Percentiles rank a stretch among this genome's conserved stretches.
These are phyloP conservation scores for Kitagawia praeruptora DNA, from an alignment of 129 eudicot species.

Conservation along the genomic window DNA sequence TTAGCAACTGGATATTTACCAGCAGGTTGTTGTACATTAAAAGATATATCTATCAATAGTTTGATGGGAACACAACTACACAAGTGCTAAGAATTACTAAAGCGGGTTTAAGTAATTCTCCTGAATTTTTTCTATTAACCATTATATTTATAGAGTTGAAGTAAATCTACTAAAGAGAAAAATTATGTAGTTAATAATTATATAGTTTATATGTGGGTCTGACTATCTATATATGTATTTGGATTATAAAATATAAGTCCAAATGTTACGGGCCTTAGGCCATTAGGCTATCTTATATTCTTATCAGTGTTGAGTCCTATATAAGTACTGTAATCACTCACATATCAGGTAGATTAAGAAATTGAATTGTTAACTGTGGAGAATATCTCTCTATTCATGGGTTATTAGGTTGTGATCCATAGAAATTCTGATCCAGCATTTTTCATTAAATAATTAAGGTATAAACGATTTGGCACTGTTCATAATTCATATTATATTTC, in stretches of 20 bases:
- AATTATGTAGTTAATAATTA: not conserved
- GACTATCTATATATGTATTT: too few species aligned
- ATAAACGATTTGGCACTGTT: not conserved
- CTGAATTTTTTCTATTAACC: not conserved
- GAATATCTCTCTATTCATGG: not conserved
- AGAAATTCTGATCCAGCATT: not conserved
- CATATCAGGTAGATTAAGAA: too few species aligned
- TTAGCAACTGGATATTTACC: not conserved
- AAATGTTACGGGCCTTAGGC: not conserved
- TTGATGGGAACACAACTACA: constrained; percentile 1
- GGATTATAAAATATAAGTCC: not conserved
- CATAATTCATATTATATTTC: too few species aligned
- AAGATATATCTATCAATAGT: not conserved
- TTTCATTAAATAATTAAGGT: not conserved
- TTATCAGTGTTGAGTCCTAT: not conserved
- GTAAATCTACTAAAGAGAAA: not conserved
- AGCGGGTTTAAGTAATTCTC: too few species aligned
- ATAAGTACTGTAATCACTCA: not conserved
- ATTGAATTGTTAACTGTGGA: not conserved
- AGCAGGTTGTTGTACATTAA: not conserved
- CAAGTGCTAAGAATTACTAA: not conserved
- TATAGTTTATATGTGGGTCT: not conserved
- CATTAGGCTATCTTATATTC: not conserved
- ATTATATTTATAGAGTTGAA: too few species aligned
- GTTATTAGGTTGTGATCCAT: not conserved